phyloP scores from a whole-genome alignment of 768 basidiomycete genomes.

The Mycena haematopus region DNA sequence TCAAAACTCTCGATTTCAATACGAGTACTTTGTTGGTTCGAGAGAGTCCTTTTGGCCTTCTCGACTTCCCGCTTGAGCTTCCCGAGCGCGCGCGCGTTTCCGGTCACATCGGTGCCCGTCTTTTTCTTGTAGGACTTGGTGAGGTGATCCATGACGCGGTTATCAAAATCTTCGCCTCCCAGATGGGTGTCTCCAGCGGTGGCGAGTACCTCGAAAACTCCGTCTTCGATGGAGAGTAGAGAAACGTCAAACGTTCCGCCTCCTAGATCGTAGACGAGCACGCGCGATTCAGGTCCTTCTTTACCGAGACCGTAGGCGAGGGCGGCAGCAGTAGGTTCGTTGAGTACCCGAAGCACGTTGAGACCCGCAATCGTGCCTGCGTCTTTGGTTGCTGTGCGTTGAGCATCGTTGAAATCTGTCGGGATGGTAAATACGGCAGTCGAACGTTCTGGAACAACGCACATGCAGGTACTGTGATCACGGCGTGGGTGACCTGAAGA shows the following conservation, averaged over 20 bases:
- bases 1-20: conserved; percentile 76
- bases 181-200: conserved; percentile 77
- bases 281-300: conserved; percentile 60
- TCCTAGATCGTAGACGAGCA: conserved; percentile 76
- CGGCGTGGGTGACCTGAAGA: conserved; percentile 53
- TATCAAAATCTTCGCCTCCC: conserved; percentile 78
- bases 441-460: conserved; percentile 30
- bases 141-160: conserved; percentile 75
- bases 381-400: conserved; percentile 74
- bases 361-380: conserved; percentile 71
- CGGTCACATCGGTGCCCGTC: conserved; percentile 64
- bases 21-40: conserved; percentile 51
- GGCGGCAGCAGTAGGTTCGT: conserved; percentile 75
- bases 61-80: conserved; percentile 77
- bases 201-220: conserved; percentile 75
- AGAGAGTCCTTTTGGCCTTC: conserved; percentile 76
- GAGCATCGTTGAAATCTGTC: conserved; percentile 65
- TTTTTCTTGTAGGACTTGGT: conserved; percentile 73
- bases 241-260: conserved; percentile 80
- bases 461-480: conserved; percentile 65
- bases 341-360: conserved; percentile 68
- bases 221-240: conserved; percentile 69
- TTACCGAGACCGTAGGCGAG: conserved; percentile 75
- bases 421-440: conserved; percentile 36
- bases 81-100: conserved; percentile 69